phyloP scores from a whole-genome alignment of 768 basidiomycete species.

The Pluteus cervinus region DNA sequence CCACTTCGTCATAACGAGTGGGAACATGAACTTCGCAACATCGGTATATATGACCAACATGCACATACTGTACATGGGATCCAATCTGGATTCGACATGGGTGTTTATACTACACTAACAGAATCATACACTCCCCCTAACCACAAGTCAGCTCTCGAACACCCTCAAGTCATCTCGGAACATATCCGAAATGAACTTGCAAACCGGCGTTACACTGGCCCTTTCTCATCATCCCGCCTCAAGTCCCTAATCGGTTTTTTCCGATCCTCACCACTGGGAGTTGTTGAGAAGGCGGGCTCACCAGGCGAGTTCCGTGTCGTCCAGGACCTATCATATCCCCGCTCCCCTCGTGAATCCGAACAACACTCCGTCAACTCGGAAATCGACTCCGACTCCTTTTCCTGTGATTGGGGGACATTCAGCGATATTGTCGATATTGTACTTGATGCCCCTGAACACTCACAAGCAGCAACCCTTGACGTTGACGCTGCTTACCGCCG shows the following conservation, averaged over 20 bases:
- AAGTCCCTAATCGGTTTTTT: constrained; percentile 14
- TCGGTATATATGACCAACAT: constrained; percentile 11
- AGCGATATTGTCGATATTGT: constrained; percentile 15
- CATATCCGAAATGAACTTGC: constrained; percentile 13
- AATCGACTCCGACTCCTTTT: constrained; percentile 18
- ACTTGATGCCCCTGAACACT: constrained; percentile 21
- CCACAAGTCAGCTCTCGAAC: constrained; percentile 12
- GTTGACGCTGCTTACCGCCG: constrained; percentile 28
- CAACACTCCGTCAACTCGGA: constrained; percentile 17
- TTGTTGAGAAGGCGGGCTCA: too few species aligned
- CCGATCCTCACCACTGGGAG: constrained; percentile 14
- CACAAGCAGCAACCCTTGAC: constrained; percentile 31
- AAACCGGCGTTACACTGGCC: constrained; percentile 10
- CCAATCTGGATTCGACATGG: constrained; percentile 17
- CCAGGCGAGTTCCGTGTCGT: too few species aligned
- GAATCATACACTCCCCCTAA: constrained; percentile 15
- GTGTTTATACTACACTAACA: constrained; percentile 4
- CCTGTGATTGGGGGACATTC: constrained; percentile 26
- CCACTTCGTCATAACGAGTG: constrained; percentile 16
- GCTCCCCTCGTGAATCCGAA: constrained; percentile 2
- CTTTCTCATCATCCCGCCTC: constrained; percentile 10
- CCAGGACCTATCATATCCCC: too few species aligned
- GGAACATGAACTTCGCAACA: constrained; percentile 6
- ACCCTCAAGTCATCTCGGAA: constrained; percentile 8
- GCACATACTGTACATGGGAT: constrained; percentile 16